Conservation (phyloP, 2,329 filamentous ascomycete species). For the Fusarium sacchari region DNA sequence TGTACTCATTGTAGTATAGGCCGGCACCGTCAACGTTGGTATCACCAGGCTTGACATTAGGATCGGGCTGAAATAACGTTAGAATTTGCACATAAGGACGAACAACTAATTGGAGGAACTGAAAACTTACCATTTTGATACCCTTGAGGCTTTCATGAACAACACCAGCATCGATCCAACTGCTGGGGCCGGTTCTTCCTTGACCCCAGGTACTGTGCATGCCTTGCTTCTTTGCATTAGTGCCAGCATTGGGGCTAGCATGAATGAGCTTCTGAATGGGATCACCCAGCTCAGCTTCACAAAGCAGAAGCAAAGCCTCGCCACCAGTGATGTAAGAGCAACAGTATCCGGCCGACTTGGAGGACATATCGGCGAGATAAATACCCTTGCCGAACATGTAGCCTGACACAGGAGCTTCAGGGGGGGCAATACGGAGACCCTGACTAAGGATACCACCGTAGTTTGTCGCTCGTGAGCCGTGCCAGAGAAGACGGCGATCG, state of each 20-base stretch:
- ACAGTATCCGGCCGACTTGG: constrained; percentile 86
- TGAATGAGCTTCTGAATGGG: constrained; percentile 73
- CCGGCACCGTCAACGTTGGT: constrained; percentile 58
- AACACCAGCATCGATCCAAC: constrained; percentile 79
- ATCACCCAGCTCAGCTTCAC: constrained; percentile 79
- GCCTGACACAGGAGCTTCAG: constrained; percentile 80
- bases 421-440: constrained; percentile 88
- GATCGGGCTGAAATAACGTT: constrained; percentile 58
- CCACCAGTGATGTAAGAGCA: constrained; percentile 68
- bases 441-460: constrained; percentile 89
- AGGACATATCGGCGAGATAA: constrained; percentile 86
- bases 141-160: constrained; percentile 74
- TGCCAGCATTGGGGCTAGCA: constrained; percentile 70
- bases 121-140: constrained; percentile 68
- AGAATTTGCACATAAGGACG: background rate
- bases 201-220: constrained; percentile 76
- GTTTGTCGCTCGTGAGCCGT: constrained; percentile 85
- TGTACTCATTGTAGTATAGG: constrained; percentile 78
- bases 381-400: constrained; percentile 95
- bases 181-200: constrained; percentile 69
- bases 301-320: constrained; percentile 80
- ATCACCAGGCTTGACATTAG: constrained; percentile 54
- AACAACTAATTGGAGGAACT: background rate
- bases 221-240: constrained; percentile 68
- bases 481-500: constrained; percentile 84